Base-by-base conservation (phyloP, 129 eudicot species). In the sunflower (Helianthus annuus) region DNA sequence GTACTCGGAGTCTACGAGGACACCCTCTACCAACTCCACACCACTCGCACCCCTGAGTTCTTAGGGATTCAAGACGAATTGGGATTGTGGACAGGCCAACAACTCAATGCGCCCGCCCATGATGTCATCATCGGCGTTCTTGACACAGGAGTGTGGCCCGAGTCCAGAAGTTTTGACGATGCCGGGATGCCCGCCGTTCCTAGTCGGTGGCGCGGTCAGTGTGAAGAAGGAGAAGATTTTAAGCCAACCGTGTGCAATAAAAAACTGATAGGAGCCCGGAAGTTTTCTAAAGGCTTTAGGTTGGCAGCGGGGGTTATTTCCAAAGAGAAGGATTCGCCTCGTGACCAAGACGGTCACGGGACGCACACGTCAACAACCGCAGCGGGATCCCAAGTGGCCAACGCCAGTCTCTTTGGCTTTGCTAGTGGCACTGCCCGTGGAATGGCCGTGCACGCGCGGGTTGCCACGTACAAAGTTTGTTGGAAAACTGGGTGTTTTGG, bases 281-380 rank as follows among this genome's bases (percentile, higher is more conserved):
- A 48, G 45, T 94, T 94, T 75, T 73, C 96, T 1, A 78, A 79
- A 45, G 98, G 97, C 0, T 87, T 82, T 69, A 79, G 61, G 1
- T 51, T 84, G 83, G 85, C 96, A 0, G 68, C 90, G 0, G 87
- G 88, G 2, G 68, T 38, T 5, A 52, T 54, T 1, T 46, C 69
- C 0, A 81, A 67, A 13, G 95, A 87, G 15, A 34, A 66, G 10
- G 83, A 73, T 17, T 87, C 97, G 11, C 86, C 98, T 0, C 90
- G 96, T 13, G 97, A 94, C 70, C 67, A 66, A 24, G 96, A 94
- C 42, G 98, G 98, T 2, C 98, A 94, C 65, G 98, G 98, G 72
- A 94, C 98, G 0, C 97, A 94, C 67, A 90, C 97, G 0, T 86
- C 97, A 1, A 80, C 89, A 12, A 94, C 97, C 11, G 98, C 98